Evolutionary conservation across 805 yeast species (phyloP).

Genomic region (Starmerella lactis-condensi): DNA sequence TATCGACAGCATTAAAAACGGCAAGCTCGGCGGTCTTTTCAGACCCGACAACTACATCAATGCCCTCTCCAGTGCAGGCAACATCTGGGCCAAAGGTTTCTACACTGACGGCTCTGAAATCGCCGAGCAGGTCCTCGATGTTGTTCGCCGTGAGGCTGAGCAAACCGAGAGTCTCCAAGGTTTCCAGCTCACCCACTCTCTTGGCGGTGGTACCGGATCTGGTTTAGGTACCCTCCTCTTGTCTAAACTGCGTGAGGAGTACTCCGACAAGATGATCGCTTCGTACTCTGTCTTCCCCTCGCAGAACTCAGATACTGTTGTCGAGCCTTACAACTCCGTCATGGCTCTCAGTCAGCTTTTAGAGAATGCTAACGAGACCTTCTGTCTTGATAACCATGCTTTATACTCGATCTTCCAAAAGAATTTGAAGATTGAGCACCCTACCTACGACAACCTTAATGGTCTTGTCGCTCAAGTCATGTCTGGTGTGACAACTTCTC

Average conservation of each 20-base stretch:
- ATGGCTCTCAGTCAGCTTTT: constrained; percentile 79
- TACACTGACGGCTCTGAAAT: constrained; percentile 94
- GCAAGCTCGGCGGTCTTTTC: constrained; percentile 66
- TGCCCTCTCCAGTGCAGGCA: constrained; percentile 87
- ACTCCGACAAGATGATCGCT: constrained; percentile 90
- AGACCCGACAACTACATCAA: constrained; percentile 83
- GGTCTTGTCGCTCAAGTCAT: constrained; percentile 72
- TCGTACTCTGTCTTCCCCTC: constrained; percentile 87
- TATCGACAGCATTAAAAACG: constrained; percentile 64
- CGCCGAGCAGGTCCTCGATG: constrained; percentile 76
- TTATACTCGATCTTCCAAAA: constrained; percentile 74
- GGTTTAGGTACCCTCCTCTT: constrained; percentile 87
- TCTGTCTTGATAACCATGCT: constrained; percentile 91
- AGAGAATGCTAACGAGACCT: constrained; percentile 80
- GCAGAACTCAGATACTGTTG: constrained; percentile 82
- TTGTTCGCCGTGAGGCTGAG: constrained; percentile 84
- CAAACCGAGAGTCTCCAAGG: constrained; percentile 86
- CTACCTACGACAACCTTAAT: constrained; percentile 63
- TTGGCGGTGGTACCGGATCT: constrained; percentile 90
- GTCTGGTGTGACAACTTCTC: constrained; percentile 88
- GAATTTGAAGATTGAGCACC: constrained; percentile 64
- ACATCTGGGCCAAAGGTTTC: constrained; percentile 94
- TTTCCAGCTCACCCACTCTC: constrained; percentile 70
- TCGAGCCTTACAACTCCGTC: constrained; percentile 88
- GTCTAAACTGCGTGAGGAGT: constrained; percentile 76